Base-by-base conservation (phyloP, 352 stramenopile species). In the Globisporangium emineosum region DNA sequence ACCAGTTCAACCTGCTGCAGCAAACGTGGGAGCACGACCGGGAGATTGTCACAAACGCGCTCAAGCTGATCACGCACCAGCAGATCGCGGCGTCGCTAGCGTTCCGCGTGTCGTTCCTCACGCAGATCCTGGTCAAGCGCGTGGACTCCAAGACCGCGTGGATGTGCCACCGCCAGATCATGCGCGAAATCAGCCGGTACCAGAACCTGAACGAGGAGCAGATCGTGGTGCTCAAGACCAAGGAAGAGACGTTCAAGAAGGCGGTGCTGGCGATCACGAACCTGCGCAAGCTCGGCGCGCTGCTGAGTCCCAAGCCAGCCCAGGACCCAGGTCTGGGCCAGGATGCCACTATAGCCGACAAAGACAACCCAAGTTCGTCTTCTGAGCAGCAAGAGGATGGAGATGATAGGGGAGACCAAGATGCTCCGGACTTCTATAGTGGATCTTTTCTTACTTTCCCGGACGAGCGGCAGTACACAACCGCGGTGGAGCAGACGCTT, bases 91-190 rank as follows among this genome's bases (percentile, higher is more conserved):
- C 81, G 40, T 79, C 78, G 25, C 64, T 93, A n/a, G 71, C 69
- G 27, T 88, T 91, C 64, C 80, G 81, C 51, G 76, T 89, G 4
- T 68, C 72, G 9, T 90, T 93, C 61, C 71, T 93, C 50, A 76
- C 77, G 23, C 81, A 91, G 55, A 72, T 93, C 43, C 65, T 91
- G 8, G 62, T 62, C 33, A 82, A 84, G 17, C 75, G 79, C 29
- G 82, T 91, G 23, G 84, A 93, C 63, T 73, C 82, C 12, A 90
- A 91, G 72, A 93, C 82, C 2, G 84, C 84, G 62, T 93, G 84
- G 84, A 72, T 90, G 55, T 90, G 82, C 60, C 80, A 91, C 70
- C 78, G 76, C 0, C 82, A 90, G 73, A 91, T 90, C 67, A 85
- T 90, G 76, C 82, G 82, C 49, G 82, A 91, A 40, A 84, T 90